Evolutionary conservation across 805 yeast genomes (phyloP).

Genomic region (Lipomyces orientalis): DNA sequence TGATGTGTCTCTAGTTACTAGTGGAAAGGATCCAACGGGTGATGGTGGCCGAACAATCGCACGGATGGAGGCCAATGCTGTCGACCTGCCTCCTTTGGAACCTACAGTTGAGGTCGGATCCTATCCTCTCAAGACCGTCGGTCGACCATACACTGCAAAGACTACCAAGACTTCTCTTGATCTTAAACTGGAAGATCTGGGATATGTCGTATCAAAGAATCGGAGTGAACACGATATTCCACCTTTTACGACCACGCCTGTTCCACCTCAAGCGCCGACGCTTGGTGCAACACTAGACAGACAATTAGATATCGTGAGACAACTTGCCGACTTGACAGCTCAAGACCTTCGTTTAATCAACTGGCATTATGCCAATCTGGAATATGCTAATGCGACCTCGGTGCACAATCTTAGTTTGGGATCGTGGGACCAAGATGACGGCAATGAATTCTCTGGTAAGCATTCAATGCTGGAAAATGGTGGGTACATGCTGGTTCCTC

Average conservation of each 20-base stretch:
- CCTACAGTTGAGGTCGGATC: conserved; percentile 9
- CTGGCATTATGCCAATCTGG: conserved; percentile 52
- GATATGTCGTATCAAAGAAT: conserved; percentile 26
- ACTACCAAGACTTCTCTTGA: conserved; percentile 19
- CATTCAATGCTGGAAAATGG: conserved; percentile 50
- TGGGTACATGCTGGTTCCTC: conserved; percentile 44
- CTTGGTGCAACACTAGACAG: conserved; percentile 48
- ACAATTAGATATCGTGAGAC: conserved; percentile 43
- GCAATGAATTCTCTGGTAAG: conserved; percentile 49
- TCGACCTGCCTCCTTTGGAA: conserved; percentile 44
- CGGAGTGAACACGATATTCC: background rate
- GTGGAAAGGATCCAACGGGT: conserved; percentile 48
- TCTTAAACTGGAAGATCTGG: conserved; percentile 29
- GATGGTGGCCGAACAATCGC: conserved; percentile 48
- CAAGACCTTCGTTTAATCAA: conserved; percentile 47
- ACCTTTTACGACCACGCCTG: conserved; percentile 45
- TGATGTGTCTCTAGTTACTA: conserved; percentile 46
- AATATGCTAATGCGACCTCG: conserved; percentile 47
- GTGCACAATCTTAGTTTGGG: conserved; percentile 47
- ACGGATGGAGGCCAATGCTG: conserved; percentile 47
- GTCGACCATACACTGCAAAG: conserved; percentile 9
- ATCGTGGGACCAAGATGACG: conserved; percentile 52
- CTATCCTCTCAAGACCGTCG: conserved; percentile 12
- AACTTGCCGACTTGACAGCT: conserved; percentile 45
- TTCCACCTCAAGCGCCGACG: conserved; percentile 45